Evolutionary conservation across 2,329 filamentous ascomycete species (phyloP).

Genomic region (Colletotrichum cordylinicola): DNA sequence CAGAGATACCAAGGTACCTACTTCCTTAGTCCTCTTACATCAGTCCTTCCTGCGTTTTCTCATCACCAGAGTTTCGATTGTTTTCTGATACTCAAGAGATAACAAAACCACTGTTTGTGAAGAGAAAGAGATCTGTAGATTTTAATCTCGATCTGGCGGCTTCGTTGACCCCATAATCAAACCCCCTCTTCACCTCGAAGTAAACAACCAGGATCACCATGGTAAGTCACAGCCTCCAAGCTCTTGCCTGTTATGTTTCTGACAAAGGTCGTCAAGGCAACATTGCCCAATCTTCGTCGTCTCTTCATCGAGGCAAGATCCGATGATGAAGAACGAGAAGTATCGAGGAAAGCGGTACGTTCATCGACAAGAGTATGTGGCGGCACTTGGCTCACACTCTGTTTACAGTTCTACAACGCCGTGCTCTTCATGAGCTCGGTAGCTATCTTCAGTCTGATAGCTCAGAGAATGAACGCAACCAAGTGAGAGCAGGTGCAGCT

Average conservation of each 20-base stretch:
- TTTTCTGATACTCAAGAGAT: not conserved
- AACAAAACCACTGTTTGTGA: not conserved
- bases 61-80: not conserved
- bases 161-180: not conserved
- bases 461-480: constrained; percentile 77
- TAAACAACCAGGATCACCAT: constrained; percentile 2
- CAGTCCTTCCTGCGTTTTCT: not conserved
- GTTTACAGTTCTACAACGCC: constrained; percentile 92
- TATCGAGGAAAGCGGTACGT: constrained; percentile 89
- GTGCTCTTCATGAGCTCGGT: constrained; percentile 97
- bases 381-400: not conserved
- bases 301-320: constrained; percentile 94
- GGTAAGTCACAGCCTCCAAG: not conserved
- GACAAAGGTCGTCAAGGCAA: constrained; percentile 59
- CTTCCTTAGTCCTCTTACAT: not conserved
- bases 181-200: not conserved
- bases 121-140: not conserved
- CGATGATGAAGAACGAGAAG: constrained; percentile 91
- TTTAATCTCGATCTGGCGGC: not conserved
- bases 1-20: not conserved
- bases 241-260: not conserved
- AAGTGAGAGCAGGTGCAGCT: constrained; percentile 20
- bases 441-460: constrained; percentile 90
- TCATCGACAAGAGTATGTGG: not conserved
- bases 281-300: constrained; percentile 90